Conservation (phyloP, 352 stramenopile species). For the Phytophthora rubi region DNA sequence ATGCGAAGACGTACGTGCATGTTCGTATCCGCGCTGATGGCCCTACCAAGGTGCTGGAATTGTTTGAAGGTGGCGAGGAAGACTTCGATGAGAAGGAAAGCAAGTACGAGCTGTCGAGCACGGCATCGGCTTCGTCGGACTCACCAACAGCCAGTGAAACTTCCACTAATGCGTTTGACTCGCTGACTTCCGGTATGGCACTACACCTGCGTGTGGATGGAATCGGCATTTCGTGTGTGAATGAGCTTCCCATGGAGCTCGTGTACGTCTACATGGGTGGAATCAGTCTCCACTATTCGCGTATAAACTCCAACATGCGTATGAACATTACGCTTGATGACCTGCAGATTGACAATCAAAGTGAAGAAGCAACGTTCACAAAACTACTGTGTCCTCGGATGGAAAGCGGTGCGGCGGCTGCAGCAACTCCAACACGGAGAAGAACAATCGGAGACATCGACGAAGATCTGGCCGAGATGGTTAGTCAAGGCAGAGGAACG, state of each 20-base stretch:
- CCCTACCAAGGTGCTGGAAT: constrained; percentile 90
- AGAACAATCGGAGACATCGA: constrained; percentile 51
- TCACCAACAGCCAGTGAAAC: constrained; percentile 76
- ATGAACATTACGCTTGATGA: constrained; percentile 88
- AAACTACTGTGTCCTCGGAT: constrained; percentile 84
- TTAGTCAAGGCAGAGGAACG: constrained; percentile 28
- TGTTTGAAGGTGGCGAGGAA: constrained; percentile 89
- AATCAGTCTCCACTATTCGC: constrained; percentile 79
- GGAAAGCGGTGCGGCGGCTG: constrained; percentile 31
- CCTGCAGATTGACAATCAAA: constrained; percentile 90
- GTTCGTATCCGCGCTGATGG: constrained; percentile 88
- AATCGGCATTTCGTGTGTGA: constrained; percentile 88
- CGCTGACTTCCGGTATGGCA: constrained; percentile 67
- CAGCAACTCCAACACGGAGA: constrained; percentile 35
- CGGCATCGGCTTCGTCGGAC: constrained; percentile 63
- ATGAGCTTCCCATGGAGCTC: constrained; percentile 86
- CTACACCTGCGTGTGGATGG: constrained; percentile 77
- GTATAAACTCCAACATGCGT: constrained; percentile 83
- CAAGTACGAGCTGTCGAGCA: constrained; percentile 78
- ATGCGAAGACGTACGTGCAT: constrained; percentile 88
- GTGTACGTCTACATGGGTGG: constrained; percentile 88
- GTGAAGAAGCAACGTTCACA: constrained; percentile 81
- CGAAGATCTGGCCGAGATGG: constrained; percentile 60
- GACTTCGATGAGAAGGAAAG: constrained; percentile 86
- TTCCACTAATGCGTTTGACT: constrained; percentile 77